Base-by-base conservation (phyloP, 441 rosid genomes). In the Adansonia grandidieri region DNA sequence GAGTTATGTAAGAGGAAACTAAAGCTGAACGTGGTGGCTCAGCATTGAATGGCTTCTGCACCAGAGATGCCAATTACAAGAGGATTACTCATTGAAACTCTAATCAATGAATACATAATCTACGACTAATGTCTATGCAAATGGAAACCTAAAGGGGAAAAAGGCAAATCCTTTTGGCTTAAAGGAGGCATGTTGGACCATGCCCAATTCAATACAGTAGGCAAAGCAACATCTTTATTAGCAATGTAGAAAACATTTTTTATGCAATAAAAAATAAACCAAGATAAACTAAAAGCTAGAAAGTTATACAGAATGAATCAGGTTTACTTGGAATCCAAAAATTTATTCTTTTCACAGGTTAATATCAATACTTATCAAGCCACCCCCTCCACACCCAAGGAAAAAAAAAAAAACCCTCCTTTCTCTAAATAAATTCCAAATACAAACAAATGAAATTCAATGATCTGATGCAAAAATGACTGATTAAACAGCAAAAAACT, bases 21-120 rank as follows among this genome's bases (percentile, higher is more conserved):
- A 96, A 84, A 45, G 89, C 94, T 0, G 92, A 83, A 24, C 99
- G 98, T 0, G 85, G 94, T 37, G 99, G 98, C 84, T 96, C 99
- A 0, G 99, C 98, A 83, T 96, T 96, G 87, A 92, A 96, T 2
- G 99, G 99, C 84, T 88, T 90, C 98, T 96, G 89, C 79, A 84
- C 3, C 62, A 83, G 48, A 60, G 17, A 65, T 19, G 40, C 28
- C 37, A 76, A 58, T 19, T 37, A 56, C n/a, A 28, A 67, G 40
- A 37, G 4, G n/a, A 65, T 64, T 65, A 51, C 6, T 14, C 73
- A 65, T 19, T 32, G 64, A 54, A 56, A 37, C 2, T n/a, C 63
- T 17, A 2, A 54, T n/a, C n/a, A 15, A 37, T 32, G 9, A 17
- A n/a, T 17, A 54, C 28, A 51, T 8, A 22, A 1, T 32, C 60